Conservation (phyloP, 2,329 filamentous ascomycete genomes). For the Neofusicoccum parvum region DNA sequence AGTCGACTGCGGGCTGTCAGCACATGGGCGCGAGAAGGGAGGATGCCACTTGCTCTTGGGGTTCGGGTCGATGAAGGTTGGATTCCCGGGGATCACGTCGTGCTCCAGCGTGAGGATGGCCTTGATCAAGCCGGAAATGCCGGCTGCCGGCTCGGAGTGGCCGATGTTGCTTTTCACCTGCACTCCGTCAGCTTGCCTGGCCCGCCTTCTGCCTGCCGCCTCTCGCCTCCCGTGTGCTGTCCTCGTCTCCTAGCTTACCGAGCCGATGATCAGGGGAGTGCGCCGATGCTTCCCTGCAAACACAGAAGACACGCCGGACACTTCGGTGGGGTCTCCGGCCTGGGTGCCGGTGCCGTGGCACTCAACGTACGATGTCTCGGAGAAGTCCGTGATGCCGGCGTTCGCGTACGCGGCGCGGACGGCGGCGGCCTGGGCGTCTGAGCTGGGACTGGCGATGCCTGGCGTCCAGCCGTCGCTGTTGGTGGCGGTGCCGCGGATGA, state of each 20-base stretch:
- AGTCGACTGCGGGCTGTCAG: neutral
- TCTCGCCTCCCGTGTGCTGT: too few species aligned
- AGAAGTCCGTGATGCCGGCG: conserved; percentile 21
- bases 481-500: conserved; percentile 31
- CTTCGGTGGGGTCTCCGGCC: conserved; percentile 46
- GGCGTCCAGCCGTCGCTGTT: conserved; percentile 30
- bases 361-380: conserved; percentile 24
- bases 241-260: too few species aligned
- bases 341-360: conserved; percentile 61
- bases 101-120: conserved; percentile 40
- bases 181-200: too few species aligned
- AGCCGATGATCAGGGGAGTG: too few species aligned
- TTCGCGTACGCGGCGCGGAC: conserved; percentile 39
- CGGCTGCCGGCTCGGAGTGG: conserved; percentile 39
- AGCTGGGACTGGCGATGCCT: conserved; percentile 38
- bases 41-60: neutral
- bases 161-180: conserved; percentile 42
- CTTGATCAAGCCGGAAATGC: conserved; percentile 37
- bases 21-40: too few species aligned
- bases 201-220: too few species aligned
- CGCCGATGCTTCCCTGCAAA: neutral
- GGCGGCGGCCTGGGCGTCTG: conserved; percentile 36
- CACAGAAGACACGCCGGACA: conserved; percentile 22
- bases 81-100: conserved; percentile 34
- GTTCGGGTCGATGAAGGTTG: conserved; percentile 14